phyloP scores from a whole-genome alignment of 2,329 filamentous ascomycete species.

The Aspergillus jensenii region DNA sequence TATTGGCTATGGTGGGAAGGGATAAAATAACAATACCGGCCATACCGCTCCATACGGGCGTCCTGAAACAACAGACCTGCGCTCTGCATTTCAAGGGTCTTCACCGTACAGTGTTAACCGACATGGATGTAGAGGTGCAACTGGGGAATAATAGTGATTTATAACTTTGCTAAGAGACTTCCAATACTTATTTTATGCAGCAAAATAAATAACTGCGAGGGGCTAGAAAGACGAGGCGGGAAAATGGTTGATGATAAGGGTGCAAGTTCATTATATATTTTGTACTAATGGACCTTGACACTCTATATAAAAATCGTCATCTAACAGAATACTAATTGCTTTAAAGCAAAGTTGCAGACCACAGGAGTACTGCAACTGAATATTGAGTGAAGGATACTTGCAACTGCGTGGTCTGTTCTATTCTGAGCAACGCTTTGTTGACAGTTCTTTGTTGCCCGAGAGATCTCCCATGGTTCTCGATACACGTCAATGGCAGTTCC shows the following conservation, averaged over 20 bases:
- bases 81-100: too few species aligned
- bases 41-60: not conserved
- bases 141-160: too few species aligned
- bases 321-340: not conserved
- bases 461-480: not conserved
- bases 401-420: not conserved
- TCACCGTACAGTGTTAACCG: not conserved
- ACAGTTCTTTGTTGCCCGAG: conserved; percentile 6
- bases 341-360: not conserved
- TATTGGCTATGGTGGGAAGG: not conserved
- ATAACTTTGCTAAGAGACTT: too few species aligned
- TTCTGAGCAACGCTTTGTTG: conserved; percentile 2
- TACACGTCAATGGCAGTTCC: not conserved
- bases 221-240: too few species aligned
- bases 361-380: not conserved
- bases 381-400: not conserved
- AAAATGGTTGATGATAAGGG: not conserved
- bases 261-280: not conserved
- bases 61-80: not conserved
- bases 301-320: not conserved
- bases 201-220: too few species aligned
- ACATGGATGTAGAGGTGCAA: too few species aligned
- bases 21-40: not conserved
- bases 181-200: too few species aligned
- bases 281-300: not conserved